phyloP scores from a whole-genome alignment of 768 basidiomycete genomes.

The Lentinula lateritia region DNA sequence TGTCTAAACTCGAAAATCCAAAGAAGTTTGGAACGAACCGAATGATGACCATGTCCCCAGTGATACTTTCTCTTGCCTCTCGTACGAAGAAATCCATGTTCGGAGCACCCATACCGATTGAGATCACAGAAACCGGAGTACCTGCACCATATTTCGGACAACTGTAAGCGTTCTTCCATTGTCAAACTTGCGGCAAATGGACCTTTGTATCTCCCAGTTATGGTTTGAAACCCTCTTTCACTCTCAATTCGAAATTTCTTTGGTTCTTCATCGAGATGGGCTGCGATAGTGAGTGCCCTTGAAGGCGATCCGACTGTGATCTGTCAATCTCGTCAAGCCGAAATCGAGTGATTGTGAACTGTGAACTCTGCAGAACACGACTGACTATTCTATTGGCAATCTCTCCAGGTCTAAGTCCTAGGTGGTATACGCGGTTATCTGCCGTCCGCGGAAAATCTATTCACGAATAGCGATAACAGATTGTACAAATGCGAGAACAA shows the following conservation, averaged over 20 bases:
- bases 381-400: constrained; percentile 76
- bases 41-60: constrained; percentile 51
- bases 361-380: not conserved
- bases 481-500: not conserved
- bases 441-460: constrained; percentile 73
- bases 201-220: constrained; percentile 41
- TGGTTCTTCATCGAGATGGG: constrained; percentile 53
- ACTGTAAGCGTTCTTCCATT: not conserved
- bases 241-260: constrained; percentile 58
- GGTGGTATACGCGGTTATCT: constrained; percentile 74
- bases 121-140: constrained; percentile 63
- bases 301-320: constrained; percentile 72
- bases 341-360: too few species aligned
- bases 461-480: not conserved
- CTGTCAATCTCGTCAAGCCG: constrained; percentile 26
- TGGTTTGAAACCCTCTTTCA: constrained; percentile 71
- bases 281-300: constrained; percentile 56
- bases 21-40: constrained; percentile 29
- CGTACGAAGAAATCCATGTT: constrained; percentile 86
- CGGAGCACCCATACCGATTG: constrained; percentile 79
- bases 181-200: not conserved
- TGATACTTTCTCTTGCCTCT: constrained; percentile 69
- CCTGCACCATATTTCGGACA: constrained; percentile 28
- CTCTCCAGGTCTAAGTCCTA: constrained; percentile 69
- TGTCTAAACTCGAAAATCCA: not conserved